phyloP scores from a whole-genome alignment of 1,139 yeast species.

The Suhomyces wounanorum region DNA sequence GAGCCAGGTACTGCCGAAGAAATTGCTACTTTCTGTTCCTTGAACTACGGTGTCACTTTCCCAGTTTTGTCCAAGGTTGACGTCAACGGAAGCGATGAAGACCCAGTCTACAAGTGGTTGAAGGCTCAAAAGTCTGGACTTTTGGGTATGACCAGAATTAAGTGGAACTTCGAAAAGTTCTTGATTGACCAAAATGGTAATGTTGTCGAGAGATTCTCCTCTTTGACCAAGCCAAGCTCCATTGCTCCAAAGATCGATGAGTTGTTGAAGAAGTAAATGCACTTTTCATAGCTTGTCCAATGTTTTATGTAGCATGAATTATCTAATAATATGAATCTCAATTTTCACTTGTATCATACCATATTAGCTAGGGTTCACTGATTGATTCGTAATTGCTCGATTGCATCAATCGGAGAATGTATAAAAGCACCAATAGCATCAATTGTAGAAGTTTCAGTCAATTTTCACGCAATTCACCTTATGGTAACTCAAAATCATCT shows the following conservation, averaged over 20 bases:
- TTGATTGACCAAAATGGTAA: slow-evolving; percentile 47
- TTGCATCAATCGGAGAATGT: no score
- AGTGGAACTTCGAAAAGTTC: slow-evolving; percentile 56
- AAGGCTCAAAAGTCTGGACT: slow-evolving; percentile 54
- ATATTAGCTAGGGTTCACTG: no score
- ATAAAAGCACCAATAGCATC: no score
- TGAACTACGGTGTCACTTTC: slow-evolving; percentile 65
- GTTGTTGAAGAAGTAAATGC: slow-evolving; percentile 26
- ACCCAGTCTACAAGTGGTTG: slow-evolving; percentile 77
- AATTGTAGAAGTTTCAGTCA: no score
- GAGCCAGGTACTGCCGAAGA: slow-evolving; percentile 48
- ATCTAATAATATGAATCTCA: not conserved
- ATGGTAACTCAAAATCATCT: no score
- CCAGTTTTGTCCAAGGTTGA: slow-evolving; percentile 85
- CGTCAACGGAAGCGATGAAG: slow-evolving; percentile 82
- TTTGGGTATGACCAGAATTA: slow-evolving; percentile 47
- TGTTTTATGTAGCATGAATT: not conserved
- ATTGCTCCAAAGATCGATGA: slow-evolving; percentile 41
- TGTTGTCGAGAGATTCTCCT: slow-evolving; percentile 45
- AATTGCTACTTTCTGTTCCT: slow-evolving; percentile 42
- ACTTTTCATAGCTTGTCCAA: not conserved
- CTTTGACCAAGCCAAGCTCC: slow-evolving; percentile 44
- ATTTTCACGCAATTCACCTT: no score
- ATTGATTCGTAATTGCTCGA: no score
- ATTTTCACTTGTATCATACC: no score